phyloP scores from a whole-genome alignment of 345 rosid genomes.

The Pelargonium nanum region DNA sequence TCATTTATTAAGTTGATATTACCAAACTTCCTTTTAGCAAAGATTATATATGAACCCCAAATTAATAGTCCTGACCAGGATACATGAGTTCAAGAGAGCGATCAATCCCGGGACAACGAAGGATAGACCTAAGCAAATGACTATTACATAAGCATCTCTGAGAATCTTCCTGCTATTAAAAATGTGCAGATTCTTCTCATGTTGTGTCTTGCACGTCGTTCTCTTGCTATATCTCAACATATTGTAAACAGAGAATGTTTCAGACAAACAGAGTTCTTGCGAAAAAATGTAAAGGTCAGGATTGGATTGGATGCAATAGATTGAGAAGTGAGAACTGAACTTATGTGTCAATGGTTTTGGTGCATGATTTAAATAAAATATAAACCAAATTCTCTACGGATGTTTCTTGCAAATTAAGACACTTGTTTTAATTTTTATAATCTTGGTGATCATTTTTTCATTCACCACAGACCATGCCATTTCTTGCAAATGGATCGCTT shows the following conservation, averaged over 20 bases:
- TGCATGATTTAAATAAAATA: no score
- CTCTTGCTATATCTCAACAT: slow-evolving; percentile 69
- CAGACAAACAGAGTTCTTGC: slow-evolving; percentile 69
- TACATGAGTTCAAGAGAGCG: slow-evolving; percentile 1
- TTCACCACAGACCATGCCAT: no score
- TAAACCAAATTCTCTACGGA: no score
- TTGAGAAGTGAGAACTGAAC: no score
- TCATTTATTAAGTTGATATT: slow-evolving; percentile 70
- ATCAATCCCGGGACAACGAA: slow-evolving; percentile 1
- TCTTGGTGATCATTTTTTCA: no score
- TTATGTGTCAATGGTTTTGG: no score
- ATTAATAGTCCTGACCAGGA: slow-evolving; percentile 57
- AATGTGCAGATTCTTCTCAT: slow-evolving; percentile 72
- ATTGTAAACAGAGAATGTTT: slow-evolving; percentile 68
- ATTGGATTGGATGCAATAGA: slow-evolving; percentile 8
- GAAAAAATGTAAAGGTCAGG: slow-evolving; percentile 11
- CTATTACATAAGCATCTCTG: slow-evolving; percentile 79
- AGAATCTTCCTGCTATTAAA: slow-evolving; percentile 61
- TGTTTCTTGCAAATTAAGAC: no score
- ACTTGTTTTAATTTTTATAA: no score
- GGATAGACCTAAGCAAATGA: slow-evolving; percentile 16
- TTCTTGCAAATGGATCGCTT: no score
- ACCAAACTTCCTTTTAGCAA: slow-evolving; percentile 70
- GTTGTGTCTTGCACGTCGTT: slow-evolving; percentile 67
- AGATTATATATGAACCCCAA: slow-evolving; percentile 46